Base-by-base conservation (phyloP, 192 early-diverging fungal species). In the Glomus cerebriforme region DNA sequence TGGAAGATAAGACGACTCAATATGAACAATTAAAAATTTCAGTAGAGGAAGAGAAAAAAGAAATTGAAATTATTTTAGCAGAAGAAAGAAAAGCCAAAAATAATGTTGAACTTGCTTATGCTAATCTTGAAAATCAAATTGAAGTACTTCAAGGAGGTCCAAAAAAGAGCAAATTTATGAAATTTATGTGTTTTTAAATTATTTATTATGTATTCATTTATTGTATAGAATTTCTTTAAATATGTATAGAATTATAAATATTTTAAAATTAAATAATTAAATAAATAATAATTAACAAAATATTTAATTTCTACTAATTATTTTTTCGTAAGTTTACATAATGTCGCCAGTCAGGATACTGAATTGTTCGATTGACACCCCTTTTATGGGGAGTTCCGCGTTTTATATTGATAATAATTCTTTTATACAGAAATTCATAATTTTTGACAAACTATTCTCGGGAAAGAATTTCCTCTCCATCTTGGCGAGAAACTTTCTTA, bases 131-230 rank as follows among this genome's bases (percentile, higher is more conserved):
- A 65, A 82, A 80, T 39, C 75, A 82, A 69, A 85, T 88, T 83
- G 87, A 90, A 72, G 86, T 87, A 49, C 60, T 90, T 24, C 47
- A 82, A 88, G 81, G 84, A 88, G 81, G 84, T 74, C 22, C 79
- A 84, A 64, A 87, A 84, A 54, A 17, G 7, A 54, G 19, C 22
- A 54, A 54, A 54, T 54, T 43, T 43, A 9, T 43, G 80, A 90
- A 90, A 71, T 90, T 90, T 76, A 86, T 85, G 59, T 90, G 89
- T 80, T 89, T 89, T 73, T 89, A 85, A 81, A 74, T 37, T 54
- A 43, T 9, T 43, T 43, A 43, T 9, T 43, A 43, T 0, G 10
- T 9, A 43, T 9, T 39, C 7, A 19, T 54, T 54, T 54, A 19
- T 15, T 54, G 47, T 54, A 54, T 54, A 54, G 47, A 19, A 15